A percentile compares a stretch with the other conserved stretches of the same genome.
Conservation (phyloP, 2,329 filamentous ascomycete genomes). For the Diaporthe nobilis region DNA sequence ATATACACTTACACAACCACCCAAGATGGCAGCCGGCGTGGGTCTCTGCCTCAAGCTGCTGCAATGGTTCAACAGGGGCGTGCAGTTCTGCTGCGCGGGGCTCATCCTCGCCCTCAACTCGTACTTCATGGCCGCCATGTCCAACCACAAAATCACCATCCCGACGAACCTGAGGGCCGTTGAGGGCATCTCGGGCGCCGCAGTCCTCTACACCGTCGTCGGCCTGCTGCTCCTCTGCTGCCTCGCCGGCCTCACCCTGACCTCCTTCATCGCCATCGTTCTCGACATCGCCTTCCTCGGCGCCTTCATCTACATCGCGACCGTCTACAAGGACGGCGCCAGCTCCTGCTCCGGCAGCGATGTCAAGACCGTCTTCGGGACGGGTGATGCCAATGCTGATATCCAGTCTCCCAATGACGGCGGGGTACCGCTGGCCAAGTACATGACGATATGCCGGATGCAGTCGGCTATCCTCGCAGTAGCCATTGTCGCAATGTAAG, state of each 20-base stretch:
- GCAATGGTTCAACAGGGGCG: constrained; percentile 79
- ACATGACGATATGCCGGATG: constrained; percentile 75
- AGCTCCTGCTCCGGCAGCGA: constrained; percentile 70
- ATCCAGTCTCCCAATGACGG: constrained; percentile 63
- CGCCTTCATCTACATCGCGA: constrained; percentile 85
- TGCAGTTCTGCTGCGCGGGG: constrained; percentile 80
- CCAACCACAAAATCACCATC: constrained; percentile 75
- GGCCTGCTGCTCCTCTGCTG: constrained; percentile 84
- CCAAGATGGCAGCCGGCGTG: constrained; percentile 68
- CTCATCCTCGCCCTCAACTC: constrained; percentile 85
- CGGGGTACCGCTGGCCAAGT: constrained; percentile 64
- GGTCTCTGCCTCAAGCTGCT: constrained; percentile 76
- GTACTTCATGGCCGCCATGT: constrained; percentile 85
- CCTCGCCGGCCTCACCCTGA: constrained; percentile 80
- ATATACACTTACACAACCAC: background rate
- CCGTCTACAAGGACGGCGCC: constrained; percentile 79
- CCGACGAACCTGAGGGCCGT: constrained; percentile 79
- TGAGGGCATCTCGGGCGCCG: constrained; percentile 82
- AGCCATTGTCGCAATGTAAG: constrained; percentile 81
- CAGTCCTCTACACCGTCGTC: constrained; percentile 80
- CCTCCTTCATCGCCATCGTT: constrained; percentile 80
- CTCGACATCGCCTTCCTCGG: constrained; percentile 84
- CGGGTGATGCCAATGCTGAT: constrained; percentile 66
- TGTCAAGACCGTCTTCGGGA: constrained; percentile 79
- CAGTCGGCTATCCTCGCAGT: constrained; percentile 85